Evolutionary conservation across 345 rosid species (phyloP), one percentile per base, ranked within the genome.

Genomic region (Iberis pinnata): DNA sequence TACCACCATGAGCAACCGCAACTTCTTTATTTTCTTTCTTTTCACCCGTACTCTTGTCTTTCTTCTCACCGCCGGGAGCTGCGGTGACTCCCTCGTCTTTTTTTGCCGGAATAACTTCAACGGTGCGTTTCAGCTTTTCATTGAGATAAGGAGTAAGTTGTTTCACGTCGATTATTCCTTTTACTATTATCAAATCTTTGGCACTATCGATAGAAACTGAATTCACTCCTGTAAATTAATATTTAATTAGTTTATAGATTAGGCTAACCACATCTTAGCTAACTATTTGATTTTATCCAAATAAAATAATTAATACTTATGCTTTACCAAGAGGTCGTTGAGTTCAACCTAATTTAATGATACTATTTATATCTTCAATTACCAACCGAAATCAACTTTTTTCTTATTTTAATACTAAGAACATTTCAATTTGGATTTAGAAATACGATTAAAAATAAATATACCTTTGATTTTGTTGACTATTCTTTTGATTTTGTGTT

Each of bases 171-270:
- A 81, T 58, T 7, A 75, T 83, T 1, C 98, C 98, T 22, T 75
- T 88, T 17, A 88, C 95, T 18, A 79, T 71, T 18, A 92, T 84
- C 12, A 73, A 70, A 48, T 88, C 95, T 66, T 83, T 92, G 4
- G 48, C 74, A 10, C 49, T 70, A 58, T 84, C 93, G 1, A 88
- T 57, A 12, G 57, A 33, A 5, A 92, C 93, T 19, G 71, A 40
- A 0, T 57, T 65, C 47, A 92, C 93, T 2, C 98, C 98, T 92
- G 78, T 57, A 52, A 27, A 14, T 1, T 11, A 41, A 41, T 3
- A 24, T 16, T 53, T 39, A 37, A 12, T 58, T 29, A 29, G 8
- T 7, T 29, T 29, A 29, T 3, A 58, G 9, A 43, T 65, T 65
- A 43, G 64, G 42, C 53, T 65, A 68, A 49, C 61, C 12, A 60